Base-by-base conservation (phyloP, 2,329 filamentous ascomycete species). In the Pseudocercospora cruenta region DNA sequence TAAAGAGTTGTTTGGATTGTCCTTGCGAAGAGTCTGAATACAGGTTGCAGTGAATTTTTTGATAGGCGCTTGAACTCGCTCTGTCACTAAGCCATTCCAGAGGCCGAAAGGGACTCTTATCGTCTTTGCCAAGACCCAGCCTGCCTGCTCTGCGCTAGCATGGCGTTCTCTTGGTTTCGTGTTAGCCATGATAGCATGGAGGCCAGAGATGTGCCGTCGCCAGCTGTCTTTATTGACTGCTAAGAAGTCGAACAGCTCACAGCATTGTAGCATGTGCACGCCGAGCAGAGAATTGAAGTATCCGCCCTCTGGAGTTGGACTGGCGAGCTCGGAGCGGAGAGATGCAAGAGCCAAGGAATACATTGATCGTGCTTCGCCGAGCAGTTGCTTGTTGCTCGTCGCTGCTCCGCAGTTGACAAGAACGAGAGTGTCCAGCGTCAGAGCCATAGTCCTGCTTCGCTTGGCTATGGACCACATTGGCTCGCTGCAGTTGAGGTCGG, bases 201-300 rank as follows among this genome's bases (percentile, higher is more conserved):
- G 43, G 24, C 63, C 63, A 33, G 45, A 58, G 14, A 65, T 39
- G 24, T 65, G 63, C 19, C 63, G 57, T 65, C 63, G 58, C 63
- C 63, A 65, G 22, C 63, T 58, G 31, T 59, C n/a, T 31, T 49
- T 26, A 9, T 39, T 39, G n/a, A 26, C 54, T 14, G 54, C 53
- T 16, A 49, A 26, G 3, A 57, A 55, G 16, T 55, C 57, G 53
- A 63, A 63, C 26, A 63, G 57, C 39, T 63, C 61, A 54, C 61
- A 63, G 28, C 58, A n/a, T 22, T 51, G 47, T 12, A 51, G 47
- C 47, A 51, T 51, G 12, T 51, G 47, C 10, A 51, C 47, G 21
- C 47, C 47, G 21, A 51, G 47, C 6, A 51, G 10, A 24, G 47
- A 51, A 9, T 51, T 51, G 47, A 51, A 51, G 10, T 51, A 51